Percentiles rank a stretch among this genome's conserved stretches.
Evolutionary conservation across 2,329 filamentous ascomycete genomes (phyloP).

Genomic region (Aspergillus persii): DNA sequence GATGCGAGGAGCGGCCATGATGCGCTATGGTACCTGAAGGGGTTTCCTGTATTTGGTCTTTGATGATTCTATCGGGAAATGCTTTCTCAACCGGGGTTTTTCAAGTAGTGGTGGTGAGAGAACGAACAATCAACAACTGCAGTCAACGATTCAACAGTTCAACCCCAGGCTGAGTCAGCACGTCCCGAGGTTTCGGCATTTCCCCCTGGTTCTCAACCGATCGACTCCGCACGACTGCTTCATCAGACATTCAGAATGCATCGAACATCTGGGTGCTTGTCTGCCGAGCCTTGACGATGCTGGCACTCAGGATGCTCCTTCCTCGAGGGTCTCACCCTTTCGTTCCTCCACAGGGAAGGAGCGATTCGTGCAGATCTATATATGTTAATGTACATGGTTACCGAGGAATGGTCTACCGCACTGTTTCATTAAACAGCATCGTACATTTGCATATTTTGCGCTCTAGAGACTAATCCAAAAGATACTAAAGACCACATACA

Average conservation of each 20-base stretch:
- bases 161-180: not conserved
- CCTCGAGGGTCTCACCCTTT: too few relatives aligned
- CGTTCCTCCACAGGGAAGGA: not conserved
- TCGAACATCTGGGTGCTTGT: too few relatives aligned
- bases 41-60: too few relatives aligned
- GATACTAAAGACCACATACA: not conserved
- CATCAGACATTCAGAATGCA: too few relatives aligned
- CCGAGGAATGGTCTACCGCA: not conserved
- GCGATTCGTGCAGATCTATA: not conserved
- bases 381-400: not conserved
- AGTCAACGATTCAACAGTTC: not conserved
- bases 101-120: not conserved
- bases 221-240: too few relatives aligned
- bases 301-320: not conserved
- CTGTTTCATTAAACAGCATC: not conserved
- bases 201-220: not conserved
- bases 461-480: not conserved
- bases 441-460: not conserved
- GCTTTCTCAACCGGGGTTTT: too few relatives aligned
- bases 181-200: not conserved
- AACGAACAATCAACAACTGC: not conserved
- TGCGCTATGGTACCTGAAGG: not conserved
- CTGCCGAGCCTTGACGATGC: not conserved
- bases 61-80: too few relatives aligned
- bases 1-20: constrained; percentile 51